These are phyloP conservation scores for Irpex sp. DNA, from an alignment of 1,284 basidiomycete species.

Conservation along the genomic window DNA sequence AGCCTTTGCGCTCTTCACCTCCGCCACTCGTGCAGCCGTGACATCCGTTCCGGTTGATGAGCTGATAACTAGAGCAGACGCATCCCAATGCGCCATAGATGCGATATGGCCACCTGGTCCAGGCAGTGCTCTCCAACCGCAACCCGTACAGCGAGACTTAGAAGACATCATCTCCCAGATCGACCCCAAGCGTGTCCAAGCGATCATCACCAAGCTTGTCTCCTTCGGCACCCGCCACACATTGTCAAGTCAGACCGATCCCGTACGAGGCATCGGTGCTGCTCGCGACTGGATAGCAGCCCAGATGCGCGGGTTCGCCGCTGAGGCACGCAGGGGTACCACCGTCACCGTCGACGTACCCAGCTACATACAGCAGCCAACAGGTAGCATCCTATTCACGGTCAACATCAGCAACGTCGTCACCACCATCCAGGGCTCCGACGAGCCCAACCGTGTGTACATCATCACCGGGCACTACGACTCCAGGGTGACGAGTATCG, in stretches of 20 bases:
- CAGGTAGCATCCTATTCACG: conserved; percentile 32
- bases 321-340: conserved; percentile 35
- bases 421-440: conserved; percentile 44
- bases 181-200: conserved; percentile 39
- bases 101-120: conserved; percentile 47
- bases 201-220: conserved; percentile 46
- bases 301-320: conserved; percentile 40
- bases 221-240: conserved; percentile 54
- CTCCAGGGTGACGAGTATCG: conserved; percentile 38
- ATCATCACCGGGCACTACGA: conserved; percentile 54
- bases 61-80: conserved; percentile 5
- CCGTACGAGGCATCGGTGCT: conserved; percentile 47
- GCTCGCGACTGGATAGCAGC: conserved; percentile 52
- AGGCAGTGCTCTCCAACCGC: conserved; percentile 36
- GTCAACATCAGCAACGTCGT: conserved; percentile 49
- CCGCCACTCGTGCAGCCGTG: background rate
- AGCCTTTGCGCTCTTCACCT: background rate
- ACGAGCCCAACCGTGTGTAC: conserved; percentile 47
- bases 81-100: conserved; percentile 19
- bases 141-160: conserved; percentile 41
- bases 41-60: background rate
- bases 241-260: conserved; percentile 47
- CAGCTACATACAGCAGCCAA: conserved; percentile 40
- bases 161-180: conserved; percentile 40
- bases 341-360: conserved; percentile 43